Evolutionary conservation across 805 yeast species (phyloP).

Genomic region (Candida coquimbonensis): DNA sequence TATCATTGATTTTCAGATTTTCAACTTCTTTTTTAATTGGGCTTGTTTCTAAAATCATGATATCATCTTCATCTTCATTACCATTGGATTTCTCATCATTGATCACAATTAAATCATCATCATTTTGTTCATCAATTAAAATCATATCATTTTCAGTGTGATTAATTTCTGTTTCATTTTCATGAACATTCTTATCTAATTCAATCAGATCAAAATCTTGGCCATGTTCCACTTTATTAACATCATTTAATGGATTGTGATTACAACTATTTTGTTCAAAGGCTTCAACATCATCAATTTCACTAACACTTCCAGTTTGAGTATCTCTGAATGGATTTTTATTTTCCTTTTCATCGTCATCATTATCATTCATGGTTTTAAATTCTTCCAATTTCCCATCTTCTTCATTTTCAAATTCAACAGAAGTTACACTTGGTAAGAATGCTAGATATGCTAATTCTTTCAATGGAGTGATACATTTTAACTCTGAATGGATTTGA

Average conservation of each 20-base stretch:
- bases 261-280: not conserved
- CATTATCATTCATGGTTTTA: not conserved
- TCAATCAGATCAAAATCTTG: conserved; percentile 6
- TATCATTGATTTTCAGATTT: not conserved
- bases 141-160: not conserved
- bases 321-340: too few relatives aligned
- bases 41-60: conserved; percentile 3
- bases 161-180: too few relatives aligned
- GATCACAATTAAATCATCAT: conserved; percentile 19
- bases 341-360: not conserved
- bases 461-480: conserved; percentile 73
- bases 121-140: not conserved
- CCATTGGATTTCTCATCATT: conserved; percentile 1
- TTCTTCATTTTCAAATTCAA: conserved; percentile 36
- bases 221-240: not conserved
- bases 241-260: not conserved
- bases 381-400: not conserved
- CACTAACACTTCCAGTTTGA: too few relatives aligned
- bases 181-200: not conserved
- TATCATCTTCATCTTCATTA: not conserved
- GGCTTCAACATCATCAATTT: too few relatives aligned
- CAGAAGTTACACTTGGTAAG: conserved; percentile 61
- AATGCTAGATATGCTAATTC: conserved; percentile 87
- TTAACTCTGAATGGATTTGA: conserved; percentile 53
- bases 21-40: not conserved